Evolutionary conservation across 139 green algal species (phyloP).

Genomic region (Trebouxia sp.): DNA sequence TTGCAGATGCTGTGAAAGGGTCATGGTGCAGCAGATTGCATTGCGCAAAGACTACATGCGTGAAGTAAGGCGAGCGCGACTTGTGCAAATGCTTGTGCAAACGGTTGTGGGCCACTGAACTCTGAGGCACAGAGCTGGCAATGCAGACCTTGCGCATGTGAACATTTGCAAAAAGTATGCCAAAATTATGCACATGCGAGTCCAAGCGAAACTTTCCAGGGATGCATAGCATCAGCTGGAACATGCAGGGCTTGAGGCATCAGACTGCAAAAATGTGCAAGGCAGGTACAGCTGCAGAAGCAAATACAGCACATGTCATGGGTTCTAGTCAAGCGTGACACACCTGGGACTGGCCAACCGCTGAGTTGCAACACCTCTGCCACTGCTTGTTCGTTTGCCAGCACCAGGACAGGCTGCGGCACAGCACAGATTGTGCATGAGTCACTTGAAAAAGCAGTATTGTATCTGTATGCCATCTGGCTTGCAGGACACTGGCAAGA

Average conservation of each 20-base stretch:
- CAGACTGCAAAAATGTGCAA: neutral
- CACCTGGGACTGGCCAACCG: neutral
- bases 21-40: neutral
- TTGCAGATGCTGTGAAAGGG: too few relatives aligned
- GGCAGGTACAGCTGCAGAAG: too few relatives aligned
- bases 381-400: slow-evolving; percentile 35
- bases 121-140: neutral
- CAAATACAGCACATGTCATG: neutral
- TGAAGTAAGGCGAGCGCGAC: too few relatives aligned
- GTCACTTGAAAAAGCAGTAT: too few relatives aligned
- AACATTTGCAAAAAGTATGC: neutral
- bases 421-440: neutral
- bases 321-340: neutral
- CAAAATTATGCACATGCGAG: neutral
- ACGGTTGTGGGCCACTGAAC: too few relatives aligned
- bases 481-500: too few relatives aligned
- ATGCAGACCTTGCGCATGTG: neutral
- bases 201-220: too few relatives aligned
- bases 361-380: slow-evolving; percentile 43
- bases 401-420: slow-evolving; percentile 37
- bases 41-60: too few relatives aligned
- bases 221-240: too few relatives aligned
- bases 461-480: too few relatives aligned
- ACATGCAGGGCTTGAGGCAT: too few relatives aligned
- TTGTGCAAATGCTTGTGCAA: too few relatives aligned